These are phyloP conservation scores for Triticum monococcum DNA, from an alignment of 176 grass and related monocot genomes.

Conservation along the genomic window DNA sequence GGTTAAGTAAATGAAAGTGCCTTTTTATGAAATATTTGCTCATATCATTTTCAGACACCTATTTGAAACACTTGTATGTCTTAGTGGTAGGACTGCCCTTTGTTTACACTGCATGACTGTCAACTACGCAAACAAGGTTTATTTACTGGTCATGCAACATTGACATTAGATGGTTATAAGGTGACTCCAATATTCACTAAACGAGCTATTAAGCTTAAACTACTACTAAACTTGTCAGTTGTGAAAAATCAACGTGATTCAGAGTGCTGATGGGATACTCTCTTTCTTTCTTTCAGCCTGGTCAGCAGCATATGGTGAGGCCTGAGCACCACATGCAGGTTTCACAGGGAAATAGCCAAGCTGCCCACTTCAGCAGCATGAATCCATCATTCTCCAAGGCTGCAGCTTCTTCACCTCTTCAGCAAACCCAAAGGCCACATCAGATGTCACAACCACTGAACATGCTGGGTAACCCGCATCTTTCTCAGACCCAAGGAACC, in stretches of 20 bases:
- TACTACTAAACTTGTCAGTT: background rate
- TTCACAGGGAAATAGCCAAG: conserved; percentile 48
- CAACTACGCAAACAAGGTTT: background rate
- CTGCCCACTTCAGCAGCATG: conserved; percentile 48
- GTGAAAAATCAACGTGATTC: background rate
- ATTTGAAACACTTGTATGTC: background rate
- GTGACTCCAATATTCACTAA: background rate
- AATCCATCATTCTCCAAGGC: conserved; percentile 42
- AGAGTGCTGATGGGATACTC: conserved; percentile 32
- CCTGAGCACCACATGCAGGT: conserved; percentile 61
- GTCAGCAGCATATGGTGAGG: conserved; percentile 72
- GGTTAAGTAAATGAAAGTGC: background rate
- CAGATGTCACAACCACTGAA: conserved; percentile 60
- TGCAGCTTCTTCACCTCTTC: conserved; percentile 48
- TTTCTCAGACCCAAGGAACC: conserved; percentile 52
- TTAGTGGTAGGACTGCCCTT: background rate
- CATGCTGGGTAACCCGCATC: conserved; percentile 50
- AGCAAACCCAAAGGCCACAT: conserved; percentile 54
- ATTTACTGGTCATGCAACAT: conserved; percentile 17
- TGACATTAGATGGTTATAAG: background rate
- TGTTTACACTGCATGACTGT: background rate
- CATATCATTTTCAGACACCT: background rate
- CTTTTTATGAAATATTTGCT: background rate
- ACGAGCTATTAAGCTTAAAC: conserved; percentile 6
- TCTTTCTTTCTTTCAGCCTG: conserved; percentile 51